Conservation (phyloP, 139 green algal genomes). For the Tetradesmus lagerheimii region DNA sequence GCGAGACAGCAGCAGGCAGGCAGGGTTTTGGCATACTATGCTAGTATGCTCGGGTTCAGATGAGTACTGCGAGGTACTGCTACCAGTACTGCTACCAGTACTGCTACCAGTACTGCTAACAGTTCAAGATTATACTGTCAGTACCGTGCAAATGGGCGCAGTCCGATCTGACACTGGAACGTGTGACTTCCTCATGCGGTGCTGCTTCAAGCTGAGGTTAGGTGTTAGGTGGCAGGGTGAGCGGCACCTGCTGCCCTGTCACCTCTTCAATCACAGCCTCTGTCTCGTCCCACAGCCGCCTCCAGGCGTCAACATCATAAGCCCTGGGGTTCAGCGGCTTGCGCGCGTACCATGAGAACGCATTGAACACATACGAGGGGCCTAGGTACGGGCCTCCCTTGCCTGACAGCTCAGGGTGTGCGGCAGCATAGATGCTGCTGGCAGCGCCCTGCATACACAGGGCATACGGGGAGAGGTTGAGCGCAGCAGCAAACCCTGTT, state of each 20-base stretch:
- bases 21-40: too few species aligned
- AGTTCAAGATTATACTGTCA: too few species aligned
- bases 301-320: conserved; percentile 25
- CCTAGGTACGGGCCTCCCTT: conserved; percentile 43
- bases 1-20: too few species aligned
- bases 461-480: not conserved
- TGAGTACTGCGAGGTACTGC: too few species aligned
- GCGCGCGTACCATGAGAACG: not conserved
- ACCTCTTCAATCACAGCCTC: not conserved
- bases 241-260: not conserved
- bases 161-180: too few species aligned
- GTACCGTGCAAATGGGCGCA: too few species aligned
- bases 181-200: too few species aligned
- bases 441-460: conserved; percentile 10
- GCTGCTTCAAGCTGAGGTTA: too few species aligned
- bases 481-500: too few species aligned
- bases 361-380: conserved; percentile 31
- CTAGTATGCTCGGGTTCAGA: too few species aligned
- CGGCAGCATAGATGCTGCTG: conserved; percentile 42
- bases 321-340: conserved; percentile 26
- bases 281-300: conserved; percentile 30
- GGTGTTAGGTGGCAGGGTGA: not conserved
- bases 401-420: conserved; percentile 26
- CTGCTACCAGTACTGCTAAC: too few species aligned
- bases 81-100: too few species aligned